Evolutionary conservation across 768 basidiomycete species (phyloP), one percentile per base, ranked within the genome.

Genomic region (Serpula lacrymans): DNA sequence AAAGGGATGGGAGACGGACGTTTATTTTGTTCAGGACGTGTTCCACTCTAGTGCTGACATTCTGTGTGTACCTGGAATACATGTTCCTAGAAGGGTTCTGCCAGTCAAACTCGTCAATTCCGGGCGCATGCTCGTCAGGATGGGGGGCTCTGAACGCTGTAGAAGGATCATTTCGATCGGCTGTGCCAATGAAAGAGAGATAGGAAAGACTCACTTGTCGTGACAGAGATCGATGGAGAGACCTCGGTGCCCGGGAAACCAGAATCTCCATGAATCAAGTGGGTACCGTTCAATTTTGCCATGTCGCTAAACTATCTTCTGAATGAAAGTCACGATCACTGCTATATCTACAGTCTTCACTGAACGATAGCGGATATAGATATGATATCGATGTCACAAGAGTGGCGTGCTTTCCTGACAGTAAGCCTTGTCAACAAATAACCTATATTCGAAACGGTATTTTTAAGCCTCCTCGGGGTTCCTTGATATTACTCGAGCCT

Each of bases 31-130:
- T 77, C 30, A 91, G 68, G 32, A 89, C 72, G 34, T 78, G 76
- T 59, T 90, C 87, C 1, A 67, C 79, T 14, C 83, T 64, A 6
- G 76, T 77, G 46, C 69, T 75, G 17, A 75, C 67, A 45, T 64
- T 67, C 43, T 80, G 76, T 0, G 77, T 79, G 50, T 80, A 82
- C 27, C 88, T 68, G 17, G 85, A 85, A 61, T 89, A 91, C 27
- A 86, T 58, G 55, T 89, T 82, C 7, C 69, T 60, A 6, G 60
- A 47, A 0, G 83, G 82, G 41, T 79, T 72, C 42, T 65, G 58
- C 18, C 67, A 37, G 43, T 78, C 68, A 34, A 71, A 26, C 47
- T 39, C n/a, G 37, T 24, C 8, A 16, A 34, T 20, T 46, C 51
- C 14, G 55, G 44, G 39, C 31, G 12, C 7, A 61, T n/a, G n/a